These are phyloP conservation scores for Malus domestica DNA, from an alignment of 306 rosid genomes.

Conservation along the genomic window ASM211411v1 NC_041798.1:9414001-9414500, in stretches of 20 bases:
- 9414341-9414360: slow-evolving; percentile 76
- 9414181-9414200: slow-evolving; percentile 95
- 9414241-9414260: background rate
- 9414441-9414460: slow-evolving; percentile 96
- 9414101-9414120: background rate
- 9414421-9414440: slow-evolving; percentile 97
- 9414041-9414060: background rate
- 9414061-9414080: slow-evolving; percentile 9
- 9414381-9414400: slow-evolving; percentile 76
- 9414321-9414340: slow-evolving; percentile 92
- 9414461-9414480: slow-evolving; percentile 93
- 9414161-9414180: slow-evolving; percentile 99
- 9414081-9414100: slow-evolving; percentile 1
- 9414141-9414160: slow-evolving; percentile 95
- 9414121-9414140: slow-evolving; percentile 13
- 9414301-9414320: slow-evolving; percentile 81
- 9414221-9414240: slow-evolving; percentile 87
- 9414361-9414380: slow-evolving; percentile 94
- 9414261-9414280: slow-evolving; percentile 8
- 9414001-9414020: background rate
- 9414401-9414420: slow-evolving; percentile 80
- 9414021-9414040: background rate
- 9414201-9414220: slow-evolving; percentile 94
- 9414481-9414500: slow-evolving; percentile 93
- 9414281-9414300: slow-evolving; percentile 20